Percentiles rank a stretch among this genome's conserved stretches.
Conservation (phyloP, 805 yeast species). For the Ogataea trehaloabstinens region DNA sequence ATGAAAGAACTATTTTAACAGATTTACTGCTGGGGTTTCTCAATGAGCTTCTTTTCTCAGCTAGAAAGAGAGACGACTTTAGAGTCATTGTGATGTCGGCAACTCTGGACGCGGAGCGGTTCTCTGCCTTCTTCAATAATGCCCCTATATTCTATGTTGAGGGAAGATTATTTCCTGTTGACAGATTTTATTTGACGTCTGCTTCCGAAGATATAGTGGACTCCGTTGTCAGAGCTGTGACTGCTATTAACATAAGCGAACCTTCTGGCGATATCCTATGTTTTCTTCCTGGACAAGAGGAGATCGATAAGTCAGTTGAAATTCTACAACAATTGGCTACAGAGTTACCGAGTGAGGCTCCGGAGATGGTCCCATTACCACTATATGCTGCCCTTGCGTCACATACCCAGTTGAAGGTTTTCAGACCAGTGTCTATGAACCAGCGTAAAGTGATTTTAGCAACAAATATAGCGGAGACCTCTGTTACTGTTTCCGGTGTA, state of each 20-base stretch:
- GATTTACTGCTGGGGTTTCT: slow-evolving; percentile 88
- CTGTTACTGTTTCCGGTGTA: slow-evolving; percentile 93
- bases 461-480: slow-evolving; percentile 97
- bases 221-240: slow-evolving; percentile 65
- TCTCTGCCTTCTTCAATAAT: slow-evolving; percentile 69
- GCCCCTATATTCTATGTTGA: slow-evolving; percentile 87
- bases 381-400: slow-evolving; percentile 94
- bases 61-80: slow-evolving; percentile 53
- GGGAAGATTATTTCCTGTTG: slow-evolving; percentile 87
- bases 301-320: slow-evolving; percentile 80
- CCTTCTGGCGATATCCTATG: slow-evolving; percentile 88
- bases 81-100: slow-evolving; percentile 92
- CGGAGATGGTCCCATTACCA: slow-evolving; percentile 73
- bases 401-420: slow-evolving; percentile 76
- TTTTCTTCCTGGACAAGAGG: slow-evolving; percentile 96
- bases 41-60: slow-evolving; percentile 54
- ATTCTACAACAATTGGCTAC: slow-evolving; percentile 61
- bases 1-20: slow-evolving; percentile 90
- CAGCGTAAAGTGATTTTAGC: slow-evolving; percentile 85
- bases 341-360: slow-evolving; percentile 69
- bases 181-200: slow-evolving; percentile 59
- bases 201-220: slow-evolving; percentile 84
- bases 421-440: slow-evolving; percentile 58
- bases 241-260: slow-evolving; percentile 78
- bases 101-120: slow-evolving; percentile 87